A percentile compares a stretch with the other conserved stretches of the same genome.
Conservation (phyloP, 2,329 filamentous ascomycete genomes). For the Talaromyces sp. region DNA sequence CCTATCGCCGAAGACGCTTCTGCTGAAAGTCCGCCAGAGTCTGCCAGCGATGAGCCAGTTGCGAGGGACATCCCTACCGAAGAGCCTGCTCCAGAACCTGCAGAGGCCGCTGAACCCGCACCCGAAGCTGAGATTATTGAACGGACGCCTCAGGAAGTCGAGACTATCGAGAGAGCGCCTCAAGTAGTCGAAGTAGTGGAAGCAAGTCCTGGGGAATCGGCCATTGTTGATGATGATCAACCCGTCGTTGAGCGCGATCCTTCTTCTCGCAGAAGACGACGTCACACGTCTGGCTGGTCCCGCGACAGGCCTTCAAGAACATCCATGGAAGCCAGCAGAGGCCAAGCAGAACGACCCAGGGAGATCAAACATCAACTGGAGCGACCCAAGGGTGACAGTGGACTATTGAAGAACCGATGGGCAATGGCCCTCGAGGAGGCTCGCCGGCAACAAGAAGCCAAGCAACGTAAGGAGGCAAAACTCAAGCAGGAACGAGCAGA, state of each 20-base stretch:
- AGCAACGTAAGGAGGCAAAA: conserved; percentile 35
- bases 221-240: conserved; percentile 19
- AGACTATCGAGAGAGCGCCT: conserved; percentile 15
- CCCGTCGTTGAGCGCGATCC: conserved; percentile 17
- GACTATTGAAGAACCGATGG: conserved; percentile 34
- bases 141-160: conserved; percentile 14
- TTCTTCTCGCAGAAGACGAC: conserved; percentile 30
- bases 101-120: conserved; percentile 5
- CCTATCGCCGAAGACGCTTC: conserved; percentile 20
- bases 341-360: conserved; percentile 22
- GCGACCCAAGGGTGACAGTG: conserved; percentile 33
- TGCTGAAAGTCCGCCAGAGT: conserved; percentile 14
- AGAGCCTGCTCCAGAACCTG: conserved; percentile 9
- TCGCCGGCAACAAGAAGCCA: conserved; percentile 33
- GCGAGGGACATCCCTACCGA: conserved; percentile 11
- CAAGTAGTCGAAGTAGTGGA: conserved; percentile 13
- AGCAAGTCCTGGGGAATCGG: conserved; percentile 12
- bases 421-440: conserved; percentile 35
- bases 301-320: conserved; percentile 36
- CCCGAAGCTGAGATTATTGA: conserved; percentile 13
- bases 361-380: conserved; percentile 22
- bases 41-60: conserved; percentile 1
- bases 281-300: conserved; percentile 27
- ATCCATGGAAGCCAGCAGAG: conserved; percentile 24
- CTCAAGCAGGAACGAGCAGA: conserved; percentile 24